phyloP scores from a whole-genome alignment of 352 stramenopile genomes.

The Globisporangium carolinianum region DNA sequence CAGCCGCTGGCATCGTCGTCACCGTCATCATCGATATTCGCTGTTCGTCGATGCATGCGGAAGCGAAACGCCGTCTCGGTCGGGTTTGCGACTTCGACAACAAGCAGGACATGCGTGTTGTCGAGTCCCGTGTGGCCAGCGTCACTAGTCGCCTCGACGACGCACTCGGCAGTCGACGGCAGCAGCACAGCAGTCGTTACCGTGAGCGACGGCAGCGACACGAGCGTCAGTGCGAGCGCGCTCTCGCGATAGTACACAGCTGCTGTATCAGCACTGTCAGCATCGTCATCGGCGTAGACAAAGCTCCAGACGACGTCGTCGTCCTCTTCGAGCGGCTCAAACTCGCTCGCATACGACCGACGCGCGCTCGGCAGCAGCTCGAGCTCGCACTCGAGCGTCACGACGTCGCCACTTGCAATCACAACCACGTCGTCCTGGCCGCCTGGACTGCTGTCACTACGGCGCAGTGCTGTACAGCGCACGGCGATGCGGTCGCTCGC shows the following conservation, averaged over 20 bases:
- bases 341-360: constrained; percentile 1
- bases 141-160: neutral
- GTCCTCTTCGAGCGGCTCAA: constrained; percentile 20
- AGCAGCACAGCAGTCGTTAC: constrained; percentile 33
- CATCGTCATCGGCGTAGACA: constrained; percentile 31
- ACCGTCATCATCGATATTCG: too few relatives aligned
- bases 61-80: constrained; percentile 67
- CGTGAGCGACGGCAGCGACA: constrained; percentile 47
- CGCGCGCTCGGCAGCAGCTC: constrained; percentile 16
- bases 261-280: neutral
- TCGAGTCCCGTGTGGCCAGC: constrained; percentile 40
- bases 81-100: constrained; percentile 57
- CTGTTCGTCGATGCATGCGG: constrained; percentile 17
- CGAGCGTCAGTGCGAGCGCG: constrained; percentile 34
- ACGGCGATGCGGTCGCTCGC: too few relatives aligned
- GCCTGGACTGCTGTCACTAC: neutral
- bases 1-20: constrained; percentile 2
- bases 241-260: constrained; percentile 47
- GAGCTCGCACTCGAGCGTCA: constrained; percentile 33
- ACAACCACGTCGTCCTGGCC: constrained; percentile 10
- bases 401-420: constrained; percentile 23
- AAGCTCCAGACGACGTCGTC: constrained; percentile 59
- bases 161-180: constrained; percentile 19
- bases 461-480: constrained; percentile 6
- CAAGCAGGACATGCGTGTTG: constrained; percentile 35